phyloP scores from a whole-genome alignment of 2,329 filamentous ascomycete genomes.

The Aspergillus candidus region DNA sequence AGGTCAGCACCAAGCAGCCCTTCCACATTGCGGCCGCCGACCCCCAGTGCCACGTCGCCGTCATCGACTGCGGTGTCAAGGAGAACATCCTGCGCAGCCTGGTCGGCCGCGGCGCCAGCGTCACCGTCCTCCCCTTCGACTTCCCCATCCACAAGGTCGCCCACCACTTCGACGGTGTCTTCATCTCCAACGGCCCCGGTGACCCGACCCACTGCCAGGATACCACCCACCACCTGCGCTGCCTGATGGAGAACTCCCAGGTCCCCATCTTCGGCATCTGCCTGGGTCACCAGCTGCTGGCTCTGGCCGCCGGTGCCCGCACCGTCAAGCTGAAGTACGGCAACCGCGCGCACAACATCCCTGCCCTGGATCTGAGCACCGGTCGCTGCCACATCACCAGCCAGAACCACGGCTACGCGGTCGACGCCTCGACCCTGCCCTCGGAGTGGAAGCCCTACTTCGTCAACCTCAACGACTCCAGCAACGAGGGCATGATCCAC shows the following conservation, averaged over 20 bases:
- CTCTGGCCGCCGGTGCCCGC: slow-evolving; percentile 76
- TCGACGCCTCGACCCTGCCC: slow-evolving; percentile 76
- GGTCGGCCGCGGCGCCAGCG: slow-evolving; percentile 82
- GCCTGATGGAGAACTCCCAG: slow-evolving; percentile 84
- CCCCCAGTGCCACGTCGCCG: slow-evolving; percentile 81
- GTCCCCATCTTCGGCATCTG: slow-evolving; percentile 97
- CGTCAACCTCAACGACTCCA: slow-evolving; percentile 94
- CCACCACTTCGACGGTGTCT: slow-evolving; percentile 95
- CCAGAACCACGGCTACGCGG: slow-evolving; percentile 97
- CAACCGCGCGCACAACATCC: slow-evolving; percentile 98
- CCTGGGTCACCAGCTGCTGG: slow-evolving; percentile 91
- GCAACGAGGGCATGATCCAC: slow-evolving; percentile 97
- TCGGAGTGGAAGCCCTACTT: slow-evolving; percentile 96
- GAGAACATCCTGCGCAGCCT: slow-evolving; percentile 98
- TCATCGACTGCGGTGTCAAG: slow-evolving; percentile 98
- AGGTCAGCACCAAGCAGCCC: slow-evolving; percentile 95
- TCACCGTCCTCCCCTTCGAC: slow-evolving; percentile 92
- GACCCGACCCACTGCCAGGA: slow-evolving; percentile 95
- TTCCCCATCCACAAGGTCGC: slow-evolving; percentile 98
- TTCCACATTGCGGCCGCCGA: slow-evolving; percentile 86
- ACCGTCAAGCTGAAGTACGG: slow-evolving; percentile 99
- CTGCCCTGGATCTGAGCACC: slow-evolving; percentile 86
- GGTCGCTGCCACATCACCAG: slow-evolving; percentile 97
- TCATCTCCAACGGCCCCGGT: slow-evolving; percentile 98
- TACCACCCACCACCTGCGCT: slow-evolving; percentile 85